A percentile compares a stretch with the other conserved stretches of the same genome.
These are phyloP conservation scores for Tricholoma terreum DNA, from an alignment of 768 basidiomycete genomes.

Conservation along the genomic window DNA sequence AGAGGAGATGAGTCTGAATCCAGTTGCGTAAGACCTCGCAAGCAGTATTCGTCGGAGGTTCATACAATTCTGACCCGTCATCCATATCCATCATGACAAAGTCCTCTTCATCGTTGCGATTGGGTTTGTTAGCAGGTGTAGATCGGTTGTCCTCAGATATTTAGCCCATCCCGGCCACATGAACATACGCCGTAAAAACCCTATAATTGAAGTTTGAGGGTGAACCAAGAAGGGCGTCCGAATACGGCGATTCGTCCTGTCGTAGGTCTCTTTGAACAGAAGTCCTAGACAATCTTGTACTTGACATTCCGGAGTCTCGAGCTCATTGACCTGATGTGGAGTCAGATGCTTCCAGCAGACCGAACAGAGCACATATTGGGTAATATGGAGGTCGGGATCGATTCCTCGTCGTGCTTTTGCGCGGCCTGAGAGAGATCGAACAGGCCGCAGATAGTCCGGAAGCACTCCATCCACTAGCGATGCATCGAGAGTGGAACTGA, in stretches of 20 bases:
- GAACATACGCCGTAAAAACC: slow-evolving; percentile 18
- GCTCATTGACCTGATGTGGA: slow-evolving; percentile 2
- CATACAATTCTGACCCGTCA: slow-evolving; percentile 18
- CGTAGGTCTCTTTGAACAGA: slow-evolving; percentile 5
- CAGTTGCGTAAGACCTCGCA: slow-evolving; percentile 16
- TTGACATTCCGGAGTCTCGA: slow-evolving; percentile 9
- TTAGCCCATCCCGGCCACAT: background rate
- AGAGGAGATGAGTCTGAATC: background rate
- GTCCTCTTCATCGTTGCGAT: slow-evolving; percentile 17
- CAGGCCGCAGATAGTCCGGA: slow-evolving; percentile 6
- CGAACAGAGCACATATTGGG: slow-evolving; percentile 16
- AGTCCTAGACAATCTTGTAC: slow-evolving; percentile 11
- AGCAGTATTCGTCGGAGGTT: slow-evolving; percentile 6
- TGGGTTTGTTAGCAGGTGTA: slow-evolving; percentile 8
- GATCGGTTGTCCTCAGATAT: slow-evolving; percentile 8
- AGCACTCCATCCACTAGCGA: slow-evolving; percentile 4
- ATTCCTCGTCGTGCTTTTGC: slow-evolving; percentile 21
- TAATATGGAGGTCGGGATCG: slow-evolving; percentile 23
- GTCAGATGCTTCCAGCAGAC: slow-evolving; percentile 20
- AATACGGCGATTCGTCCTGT: slow-evolving; percentile 7
- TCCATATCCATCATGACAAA: slow-evolving; percentile 23
- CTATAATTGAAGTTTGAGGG: slow-evolving; percentile 21
- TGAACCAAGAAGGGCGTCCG: slow-evolving; percentile 8
- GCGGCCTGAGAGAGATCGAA: slow-evolving; percentile 6
- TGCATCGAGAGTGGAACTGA: slow-evolving; percentile 7